phyloP scores from a whole-genome alignment of 805 yeast genomes.

The Millerozyma acaciae region DNA sequence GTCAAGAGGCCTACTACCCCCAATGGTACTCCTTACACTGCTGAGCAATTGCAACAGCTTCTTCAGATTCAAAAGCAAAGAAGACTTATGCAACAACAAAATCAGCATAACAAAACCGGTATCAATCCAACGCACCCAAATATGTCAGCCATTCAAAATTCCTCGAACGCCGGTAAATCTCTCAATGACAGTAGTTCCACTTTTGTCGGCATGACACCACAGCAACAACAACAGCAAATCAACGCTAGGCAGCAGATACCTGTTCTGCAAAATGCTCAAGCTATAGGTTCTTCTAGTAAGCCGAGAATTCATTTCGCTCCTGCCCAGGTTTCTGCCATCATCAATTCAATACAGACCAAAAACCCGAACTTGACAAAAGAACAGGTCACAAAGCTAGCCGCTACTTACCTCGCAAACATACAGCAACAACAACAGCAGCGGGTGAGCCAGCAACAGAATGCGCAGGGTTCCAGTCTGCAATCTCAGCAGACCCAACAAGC shows the following conservation, averaged over 20 bases:
- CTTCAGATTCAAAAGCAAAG: slow-evolving; percentile 51
- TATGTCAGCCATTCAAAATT: not conserved
- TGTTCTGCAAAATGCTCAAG: slow-evolving; percentile 16
- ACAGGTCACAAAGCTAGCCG: slow-evolving; percentile 64
- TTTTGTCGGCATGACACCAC: not conserved
- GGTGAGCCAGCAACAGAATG: slow-evolving; percentile 23
- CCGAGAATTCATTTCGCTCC: slow-evolving; percentile 46
- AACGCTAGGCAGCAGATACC: slow-evolving; percentile 10
- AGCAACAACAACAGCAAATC: slow-evolving; percentile 3
- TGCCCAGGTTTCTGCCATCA: slow-evolving; percentile 62
- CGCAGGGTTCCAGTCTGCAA: slow-evolving; percentile 7
- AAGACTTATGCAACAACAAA: slow-evolving; percentile 43
- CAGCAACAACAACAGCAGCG: slow-evolving; percentile 49
- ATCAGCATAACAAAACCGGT: slow-evolving; percentile 20
- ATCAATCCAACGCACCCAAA: slow-evolving; percentile 3
- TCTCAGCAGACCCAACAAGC: slow-evolving; percentile 3
- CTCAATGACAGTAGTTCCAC: not conserved
- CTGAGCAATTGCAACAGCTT: slow-evolving; percentile 58
- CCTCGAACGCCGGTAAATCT: slow-evolving; percentile 4
- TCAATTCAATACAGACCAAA: slow-evolving; percentile 60
- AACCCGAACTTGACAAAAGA: slow-evolving; percentile 60
- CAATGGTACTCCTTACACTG: slow-evolving; percentile 55
- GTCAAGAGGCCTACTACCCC: slow-evolving; percentile 43
- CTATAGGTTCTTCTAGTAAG: not conserved
- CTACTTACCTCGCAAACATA: slow-evolving; percentile 55